These are phyloP conservation scores for Chenopodium berlandieri DNA, from an alignment of 148 eudicot species.

Conservation along the genomic window DNA sequence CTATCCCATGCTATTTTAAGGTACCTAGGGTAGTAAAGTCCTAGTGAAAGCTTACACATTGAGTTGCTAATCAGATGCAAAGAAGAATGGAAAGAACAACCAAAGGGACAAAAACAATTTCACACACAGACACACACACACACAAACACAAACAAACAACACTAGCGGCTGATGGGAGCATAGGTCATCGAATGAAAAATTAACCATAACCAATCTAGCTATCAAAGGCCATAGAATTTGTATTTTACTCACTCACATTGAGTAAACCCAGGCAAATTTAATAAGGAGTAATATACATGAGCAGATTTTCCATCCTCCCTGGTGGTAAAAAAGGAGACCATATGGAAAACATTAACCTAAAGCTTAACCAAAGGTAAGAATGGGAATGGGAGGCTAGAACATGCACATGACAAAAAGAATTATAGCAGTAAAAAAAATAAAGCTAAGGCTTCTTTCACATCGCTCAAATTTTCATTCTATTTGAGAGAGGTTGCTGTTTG, in stretches of 20 bases:
- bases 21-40: neutral
- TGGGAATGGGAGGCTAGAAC: neutral
- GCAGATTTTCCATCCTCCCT: neutral
- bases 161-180: neutral
- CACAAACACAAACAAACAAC: neutral
- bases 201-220: neutral
- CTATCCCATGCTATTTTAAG: neutral
- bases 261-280: neutral
- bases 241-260: neutral
- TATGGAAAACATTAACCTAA: neutral
- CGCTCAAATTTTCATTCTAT: neutral
- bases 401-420: neutral
- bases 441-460: neutral
- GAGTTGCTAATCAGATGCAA: neutral
- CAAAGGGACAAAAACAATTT: too few relatives aligned
- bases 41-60: neutral
- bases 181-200: neutral
- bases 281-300: neutral
- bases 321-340: neutral
- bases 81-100: neutral
- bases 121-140: too few relatives aligned
- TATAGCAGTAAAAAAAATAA: neutral
- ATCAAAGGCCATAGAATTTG: neutral
- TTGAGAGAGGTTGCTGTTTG: neutral
- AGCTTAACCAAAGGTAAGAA: conserved; percentile 5